Evolutionary conservation across 2,329 filamentous ascomycete genomes (phyloP), one percentile per base, ranked within the genome.

Genomic region (Diaporthe vaccinii): DNA sequence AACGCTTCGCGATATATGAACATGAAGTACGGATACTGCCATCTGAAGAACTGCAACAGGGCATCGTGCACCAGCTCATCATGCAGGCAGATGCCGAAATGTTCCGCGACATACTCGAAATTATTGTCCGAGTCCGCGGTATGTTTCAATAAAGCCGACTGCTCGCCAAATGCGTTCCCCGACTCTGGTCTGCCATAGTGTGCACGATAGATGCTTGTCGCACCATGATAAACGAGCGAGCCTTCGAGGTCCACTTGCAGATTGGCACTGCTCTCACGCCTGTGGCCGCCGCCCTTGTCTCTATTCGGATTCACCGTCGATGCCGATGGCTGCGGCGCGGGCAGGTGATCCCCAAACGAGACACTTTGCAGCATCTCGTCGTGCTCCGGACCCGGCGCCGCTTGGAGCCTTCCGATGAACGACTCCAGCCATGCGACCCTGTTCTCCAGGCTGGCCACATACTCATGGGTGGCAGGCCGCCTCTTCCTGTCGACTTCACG

Each of bases 21-120:
- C 78, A 82, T 81, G 76, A 81, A 82, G n/a, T 82, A 78, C 6
- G 80, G 79, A 39, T 81, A 82, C 62, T 82, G 80, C 77, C 78
- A 80, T n/a, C 75, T 77, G 74, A 82, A 82, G 62, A 82, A 82
- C 2, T 78, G 76, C 31, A 78, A 65, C 1, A 82, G 62, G 0
- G 77, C 76, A 9, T 78, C 71, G 1, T 73, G 76, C 25, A 82
- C 76, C 3, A 78, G 61, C 20, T 78, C 74, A 20, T 78, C 78
- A 1, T 78, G 73, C 46, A 81, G 74, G 55, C 79, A 70, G 61
- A 80, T 80, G 6, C 78, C 79, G 10, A 80, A 79, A n/a, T 79
- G 80, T 14, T 76, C 68, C 17, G 78, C 68, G 8, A 79, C 78
- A 5, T 79, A 75, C 10, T 46, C 59, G 15, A 62, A 62, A n/a